Conservation (phyloP, 2,329 filamentous ascomycete genomes). For the Torrubiella hemipterigena region DNA sequence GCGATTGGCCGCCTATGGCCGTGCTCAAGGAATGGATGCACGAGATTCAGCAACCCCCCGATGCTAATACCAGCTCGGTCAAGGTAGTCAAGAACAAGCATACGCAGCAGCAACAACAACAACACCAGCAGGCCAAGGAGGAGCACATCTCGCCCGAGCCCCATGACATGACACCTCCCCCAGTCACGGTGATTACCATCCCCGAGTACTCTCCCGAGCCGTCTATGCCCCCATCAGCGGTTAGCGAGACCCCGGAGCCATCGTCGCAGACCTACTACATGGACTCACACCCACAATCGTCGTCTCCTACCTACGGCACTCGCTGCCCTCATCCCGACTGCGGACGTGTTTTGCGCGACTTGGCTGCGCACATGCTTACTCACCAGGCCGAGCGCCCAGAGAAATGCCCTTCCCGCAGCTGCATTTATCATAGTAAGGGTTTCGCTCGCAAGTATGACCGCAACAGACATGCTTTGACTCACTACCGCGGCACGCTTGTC, state of each 20-base stretch:
- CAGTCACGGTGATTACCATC: conserved; percentile 5
- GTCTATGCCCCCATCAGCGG: conserved; percentile 5
- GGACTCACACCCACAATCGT: background rate
- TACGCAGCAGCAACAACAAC: conserved; percentile 3
- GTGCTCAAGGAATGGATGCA: conserved; percentile 49
- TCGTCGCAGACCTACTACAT: conserved; percentile 14
- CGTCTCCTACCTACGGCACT: conserved; percentile 16
- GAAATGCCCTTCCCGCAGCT: conserved; percentile 7
- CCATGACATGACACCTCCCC: conserved; percentile 3
- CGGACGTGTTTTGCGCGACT: conserved; percentile 48
- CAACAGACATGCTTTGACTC: conserved; percentile 88
- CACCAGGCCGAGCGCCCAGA: conserved; percentile 89
- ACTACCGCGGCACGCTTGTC: conserved; percentile 97
- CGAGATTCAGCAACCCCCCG: conserved; percentile 40
- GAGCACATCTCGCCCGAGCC: too few species aligned
- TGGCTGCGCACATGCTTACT: conserved; percentile 87
- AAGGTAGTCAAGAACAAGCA: conserved; percentile 29
- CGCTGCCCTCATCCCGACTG: conserved; percentile 46
- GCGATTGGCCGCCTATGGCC: conserved; percentile 46
- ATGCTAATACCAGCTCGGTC: conserved; percentile 40
- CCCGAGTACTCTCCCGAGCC: conserved; percentile 7
- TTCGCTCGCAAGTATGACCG: conserved; percentile 65
- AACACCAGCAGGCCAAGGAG: conserved; percentile 3
- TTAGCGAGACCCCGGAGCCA: conserved; percentile 2
- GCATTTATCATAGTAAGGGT: conserved; percentile 7